phyloP scores from a whole-genome alignment of 1,139 yeast genomes.

The Saccharomycopsis hybrid region DNA sequence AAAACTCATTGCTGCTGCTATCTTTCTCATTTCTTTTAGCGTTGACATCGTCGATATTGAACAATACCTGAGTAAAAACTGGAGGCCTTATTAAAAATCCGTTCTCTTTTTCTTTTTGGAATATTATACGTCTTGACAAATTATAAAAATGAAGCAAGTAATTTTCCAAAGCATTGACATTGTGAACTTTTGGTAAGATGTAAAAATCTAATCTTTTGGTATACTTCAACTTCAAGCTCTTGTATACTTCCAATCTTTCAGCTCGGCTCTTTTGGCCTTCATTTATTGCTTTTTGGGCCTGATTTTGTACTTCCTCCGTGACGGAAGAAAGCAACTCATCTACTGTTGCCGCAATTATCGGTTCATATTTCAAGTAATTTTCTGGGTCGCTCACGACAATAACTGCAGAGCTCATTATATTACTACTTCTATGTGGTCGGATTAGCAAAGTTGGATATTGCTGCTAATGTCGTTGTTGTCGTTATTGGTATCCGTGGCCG shows the following conservation, averaged over 20 bases:
- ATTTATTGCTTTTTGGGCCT: too few species aligned
- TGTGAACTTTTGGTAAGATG: slow-evolving; percentile 5
- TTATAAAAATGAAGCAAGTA: slow-evolving; percentile 12
- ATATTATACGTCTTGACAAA: slow-evolving; percentile 13
- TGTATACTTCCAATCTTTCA: not conserved
- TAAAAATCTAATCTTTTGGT: slow-evolving; percentile 7
- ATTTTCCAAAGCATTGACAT: slow-evolving; percentile 14
- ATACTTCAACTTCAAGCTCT: not conserved
- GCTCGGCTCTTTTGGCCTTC: too few species aligned
- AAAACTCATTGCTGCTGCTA: not conserved
- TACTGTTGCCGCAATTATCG: not conserved
- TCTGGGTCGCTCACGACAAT: slow-evolving; percentile 4
- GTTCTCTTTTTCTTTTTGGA: slow-evolving; percentile 1
- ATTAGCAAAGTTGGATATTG: too few species aligned
- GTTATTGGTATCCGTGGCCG: too few species aligned
- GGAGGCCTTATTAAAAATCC: slow-evolving; percentile 2
- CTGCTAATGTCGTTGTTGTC: too few species aligned
- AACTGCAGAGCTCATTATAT: slow-evolving; percentile 2
- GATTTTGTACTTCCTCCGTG: too few species aligned
- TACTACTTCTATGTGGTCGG: too few species aligned
- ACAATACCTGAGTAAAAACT: slow-evolving; percentile 17
- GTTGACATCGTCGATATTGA: slow-evolving; percentile 8
- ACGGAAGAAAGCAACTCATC: not conserved
- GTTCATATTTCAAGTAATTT: slow-evolving; percentile 1
- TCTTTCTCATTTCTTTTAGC: not conserved